Evolutionary conservation across 352 stramenopile genomes (phyloP).

Genomic region (Thalassiosira hispida): DNA sequence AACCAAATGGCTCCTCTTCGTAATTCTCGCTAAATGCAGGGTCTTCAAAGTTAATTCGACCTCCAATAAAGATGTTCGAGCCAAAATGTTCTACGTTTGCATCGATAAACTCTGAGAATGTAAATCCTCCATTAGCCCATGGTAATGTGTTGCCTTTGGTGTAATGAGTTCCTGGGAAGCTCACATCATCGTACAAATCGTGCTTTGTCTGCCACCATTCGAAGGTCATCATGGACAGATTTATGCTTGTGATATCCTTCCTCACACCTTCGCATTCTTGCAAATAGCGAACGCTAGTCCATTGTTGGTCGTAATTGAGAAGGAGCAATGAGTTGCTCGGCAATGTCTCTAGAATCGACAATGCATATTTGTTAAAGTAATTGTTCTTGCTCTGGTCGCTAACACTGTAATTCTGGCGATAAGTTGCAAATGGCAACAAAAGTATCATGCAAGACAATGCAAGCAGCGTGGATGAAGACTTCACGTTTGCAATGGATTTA

Average conservation of each 20-base stretch:
- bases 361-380: conserved; percentile 89
- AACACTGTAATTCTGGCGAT: conserved; percentile 23
- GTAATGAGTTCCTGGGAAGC: conserved; percentile 84
- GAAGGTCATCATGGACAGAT: conserved; percentile 90
- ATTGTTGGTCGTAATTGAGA: conserved; percentile 92
- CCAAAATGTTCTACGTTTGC: conserved; percentile 62
- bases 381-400: conserved; percentile 60
- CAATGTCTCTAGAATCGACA: conserved; percentile 88
- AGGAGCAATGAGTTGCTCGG: conserved; percentile 88
- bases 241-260: conserved; percentile 88
- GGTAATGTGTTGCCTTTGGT: conserved; percentile 42
- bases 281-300: conserved; percentile 90
- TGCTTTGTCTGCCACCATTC: conserved; percentile 86
- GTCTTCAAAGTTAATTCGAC: conserved; percentile 87
- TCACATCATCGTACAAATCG: conserved; percentile 79
- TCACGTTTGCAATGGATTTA: conserved; percentile 13
- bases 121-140: conserved; percentile 67
- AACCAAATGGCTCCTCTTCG: conserved; percentile 76
- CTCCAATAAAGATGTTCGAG: conserved; percentile 87
- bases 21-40: conserved; percentile 71
- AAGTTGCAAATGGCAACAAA: conserved; percentile 33
- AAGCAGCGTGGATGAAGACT: background rate
- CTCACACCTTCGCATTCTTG: conserved; percentile 89
- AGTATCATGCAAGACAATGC: conserved; percentile 20
- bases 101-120: conserved; percentile 77